Evolutionary conservation across 257 asterid species (phyloP).

Genomic region (Plectranthus barbatus): DNA sequence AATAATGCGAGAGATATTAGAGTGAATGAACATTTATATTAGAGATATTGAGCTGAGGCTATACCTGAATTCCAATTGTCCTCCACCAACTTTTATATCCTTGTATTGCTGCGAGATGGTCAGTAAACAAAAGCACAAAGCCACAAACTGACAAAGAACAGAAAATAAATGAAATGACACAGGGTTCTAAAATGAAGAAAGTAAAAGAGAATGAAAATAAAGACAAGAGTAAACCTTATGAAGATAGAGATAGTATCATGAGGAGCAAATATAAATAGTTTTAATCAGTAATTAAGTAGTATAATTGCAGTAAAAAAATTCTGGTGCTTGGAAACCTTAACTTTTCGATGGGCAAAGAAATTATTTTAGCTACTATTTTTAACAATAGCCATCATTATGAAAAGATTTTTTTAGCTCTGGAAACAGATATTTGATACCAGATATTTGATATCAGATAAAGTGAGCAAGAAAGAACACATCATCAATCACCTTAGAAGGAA

Average conservation of each 20-base stretch:
- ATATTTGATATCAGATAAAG: background rate
- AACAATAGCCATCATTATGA: background rate
- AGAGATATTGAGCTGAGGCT: no score
- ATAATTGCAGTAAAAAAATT: background rate
- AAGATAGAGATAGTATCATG: background rate
- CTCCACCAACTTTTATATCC: no score
- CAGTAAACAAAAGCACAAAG: no score
- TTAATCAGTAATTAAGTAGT: background rate
- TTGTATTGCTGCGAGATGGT: no score
- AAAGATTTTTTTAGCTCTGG: background rate
- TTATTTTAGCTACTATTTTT: background rate
- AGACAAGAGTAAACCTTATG: background rate
- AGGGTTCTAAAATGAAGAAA: background rate
- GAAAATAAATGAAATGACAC: conserved; percentile 1
- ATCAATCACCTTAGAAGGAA: conserved; percentile 2
- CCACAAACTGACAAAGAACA: background rate
- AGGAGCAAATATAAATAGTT: no score
- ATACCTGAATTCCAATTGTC: no score
- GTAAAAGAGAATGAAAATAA: background rate
- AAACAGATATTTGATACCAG: no score
- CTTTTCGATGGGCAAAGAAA: background rate
- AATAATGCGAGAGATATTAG: no score
- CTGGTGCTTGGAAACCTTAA: background rate
- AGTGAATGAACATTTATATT: no score
- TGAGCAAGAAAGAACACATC: background rate